Evolutionary conservation across 495 filamentous ascomycete species (phyloP), one percentile per base, ranked within the genome.

Genomic region (Penicillium bovifimosum): DNA sequence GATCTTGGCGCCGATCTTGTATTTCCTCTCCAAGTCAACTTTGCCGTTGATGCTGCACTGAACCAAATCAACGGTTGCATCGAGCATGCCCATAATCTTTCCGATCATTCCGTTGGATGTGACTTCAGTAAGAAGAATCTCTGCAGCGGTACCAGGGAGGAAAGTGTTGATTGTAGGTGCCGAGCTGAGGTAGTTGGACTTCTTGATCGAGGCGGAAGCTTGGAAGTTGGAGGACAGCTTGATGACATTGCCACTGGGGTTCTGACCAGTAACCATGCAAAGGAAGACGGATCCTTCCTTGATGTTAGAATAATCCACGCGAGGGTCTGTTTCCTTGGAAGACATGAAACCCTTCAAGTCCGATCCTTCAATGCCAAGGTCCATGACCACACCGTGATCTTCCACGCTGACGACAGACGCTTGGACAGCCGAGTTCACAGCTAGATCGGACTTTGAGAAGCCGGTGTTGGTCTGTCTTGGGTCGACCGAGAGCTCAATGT

Each of bases 371-470:
- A 96, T 76, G 11, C 87, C 88, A 34, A 98, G 72, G 59, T 96
- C 88, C 91, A 97, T 96, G 47, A 97, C 78, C 48, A 95, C 71
- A 59, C 93, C 93, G 67, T 96, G 92, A 56, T 98, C 93, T 70
- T 98, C 93, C 17, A 93, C 86, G 62, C 92, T 97, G 33, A 77
- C 67, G 41, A 98, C 86, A 1, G 90, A 86, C 16, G 91, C 91
- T 76, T 96, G 95, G 16, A 96, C 68, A 51, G 85, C 88, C 49
- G 74, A 74, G 54, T 93, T 83, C 16, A 74, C 70, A 18, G 91
- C 80, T 8, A 96, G 61, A 57, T 89, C 86, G 11, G 83, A 77
- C 43, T 80, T 76, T 8, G 79, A 70, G 31, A 97, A 76, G 0
- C 87, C 87, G 2, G 75, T 72, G 63, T 98, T 98, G 29, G 86